phyloP scores from a whole-genome alignment of 768 basidiomycete genomes.

The Multifurca ochricompacta region DNA sequence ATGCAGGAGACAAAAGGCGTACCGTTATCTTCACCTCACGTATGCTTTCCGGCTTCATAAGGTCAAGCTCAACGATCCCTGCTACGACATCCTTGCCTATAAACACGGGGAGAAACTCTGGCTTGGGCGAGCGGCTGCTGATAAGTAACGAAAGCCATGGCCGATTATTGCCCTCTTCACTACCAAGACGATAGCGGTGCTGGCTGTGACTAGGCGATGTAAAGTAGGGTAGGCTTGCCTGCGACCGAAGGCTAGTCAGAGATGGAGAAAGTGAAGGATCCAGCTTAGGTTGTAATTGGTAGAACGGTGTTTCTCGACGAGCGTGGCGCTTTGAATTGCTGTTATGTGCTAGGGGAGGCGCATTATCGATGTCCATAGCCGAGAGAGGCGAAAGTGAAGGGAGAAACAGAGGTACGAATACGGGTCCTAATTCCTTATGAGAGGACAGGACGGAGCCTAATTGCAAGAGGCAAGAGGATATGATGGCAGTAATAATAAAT shows the following conservation, averaged over 20 bases:
- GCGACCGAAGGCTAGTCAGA: not conserved
- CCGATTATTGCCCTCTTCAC: slow-evolving; percentile 29
- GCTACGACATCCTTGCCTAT: slow-evolving; percentile 41
- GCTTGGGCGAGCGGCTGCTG: slow-evolving; percentile 34
- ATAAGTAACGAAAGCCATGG: slow-evolving; percentile 44
- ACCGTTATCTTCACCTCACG: slow-evolving; percentile 44
- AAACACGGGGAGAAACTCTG: slow-evolving; percentile 38
- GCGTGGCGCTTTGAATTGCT: too few relatives aligned
- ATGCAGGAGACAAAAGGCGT: slow-evolving; percentile 20
- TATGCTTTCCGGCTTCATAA: slow-evolving; percentile 41
- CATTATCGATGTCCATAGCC: not conserved
- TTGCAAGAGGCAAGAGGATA: too few relatives aligned
- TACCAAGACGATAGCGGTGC: slow-evolving; percentile 38
- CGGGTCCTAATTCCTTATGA: not conserved
- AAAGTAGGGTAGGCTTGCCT: not conserved
- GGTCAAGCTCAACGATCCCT: slow-evolving; percentile 44
- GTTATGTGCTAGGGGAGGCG: too few relatives aligned
- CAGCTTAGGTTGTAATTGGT: not conserved
- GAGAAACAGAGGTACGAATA: too few relatives aligned
- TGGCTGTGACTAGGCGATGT: slow-evolving; percentile 21
- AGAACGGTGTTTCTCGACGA: not conserved
- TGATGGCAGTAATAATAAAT: not conserved
- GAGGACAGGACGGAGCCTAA: not conserved
- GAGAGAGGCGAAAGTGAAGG: not conserved
- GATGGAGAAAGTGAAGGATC: not conserved